Evolutionary conservation across 306 rosid species (phyloP).

Genomic region (Inga oerstediana): DNA sequence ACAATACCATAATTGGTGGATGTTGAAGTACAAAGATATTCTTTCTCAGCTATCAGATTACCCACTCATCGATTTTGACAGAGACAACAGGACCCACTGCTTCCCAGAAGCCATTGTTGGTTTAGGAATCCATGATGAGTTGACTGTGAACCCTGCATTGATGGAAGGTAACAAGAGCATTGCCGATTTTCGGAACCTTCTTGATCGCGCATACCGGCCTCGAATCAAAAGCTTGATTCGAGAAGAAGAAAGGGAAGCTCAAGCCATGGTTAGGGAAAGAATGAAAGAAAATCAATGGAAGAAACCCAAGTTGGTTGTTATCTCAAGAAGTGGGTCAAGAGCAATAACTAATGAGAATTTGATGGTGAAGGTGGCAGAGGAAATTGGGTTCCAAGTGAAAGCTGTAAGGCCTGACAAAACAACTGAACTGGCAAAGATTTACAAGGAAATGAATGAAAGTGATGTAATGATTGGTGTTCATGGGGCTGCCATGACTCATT

Average conservation of each 20-base stretch:
- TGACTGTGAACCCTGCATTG: slow-evolving; percentile 63
- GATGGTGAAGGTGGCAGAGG: slow-evolving; percentile 67
- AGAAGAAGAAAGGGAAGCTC: slow-evolving; percentile 54
- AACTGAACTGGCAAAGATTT: slow-evolving; percentile 81
- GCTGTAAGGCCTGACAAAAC: slow-evolving; percentile 60
- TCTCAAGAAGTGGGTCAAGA: slow-evolving; percentile 82
- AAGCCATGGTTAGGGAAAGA: slow-evolving; percentile 23
- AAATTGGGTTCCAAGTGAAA: slow-evolving; percentile 64
- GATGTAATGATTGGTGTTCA: slow-evolving; percentile 94
- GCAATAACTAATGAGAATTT: slow-evolving; percentile 68
- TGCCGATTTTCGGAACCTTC: slow-evolving; percentile 64
- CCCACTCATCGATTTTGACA: slow-evolving; percentile 56
- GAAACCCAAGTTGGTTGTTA: slow-evolving; percentile 62
- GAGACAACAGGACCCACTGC: slow-evolving; percentile 75
- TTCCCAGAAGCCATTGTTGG: slow-evolving; percentile 84
- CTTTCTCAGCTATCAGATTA: slow-evolving; percentile 73
- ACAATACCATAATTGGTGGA: slow-evolving; percentile 92
- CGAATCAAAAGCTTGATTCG: slow-evolving; percentile 58
- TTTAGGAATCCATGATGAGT: slow-evolving; percentile 80
- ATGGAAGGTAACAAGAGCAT: slow-evolving; percentile 65
- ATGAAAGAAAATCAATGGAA: slow-evolving; percentile 27
- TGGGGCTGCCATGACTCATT: slow-evolving; percentile 99
- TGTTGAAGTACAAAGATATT: slow-evolving; percentile 74
- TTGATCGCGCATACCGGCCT: slow-evolving; percentile 74
- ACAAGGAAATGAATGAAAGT: slow-evolving; percentile 62